phyloP scores from a whole-genome alignment of 805 yeast species.

The Blastobotrys chiropterorum region DNA sequence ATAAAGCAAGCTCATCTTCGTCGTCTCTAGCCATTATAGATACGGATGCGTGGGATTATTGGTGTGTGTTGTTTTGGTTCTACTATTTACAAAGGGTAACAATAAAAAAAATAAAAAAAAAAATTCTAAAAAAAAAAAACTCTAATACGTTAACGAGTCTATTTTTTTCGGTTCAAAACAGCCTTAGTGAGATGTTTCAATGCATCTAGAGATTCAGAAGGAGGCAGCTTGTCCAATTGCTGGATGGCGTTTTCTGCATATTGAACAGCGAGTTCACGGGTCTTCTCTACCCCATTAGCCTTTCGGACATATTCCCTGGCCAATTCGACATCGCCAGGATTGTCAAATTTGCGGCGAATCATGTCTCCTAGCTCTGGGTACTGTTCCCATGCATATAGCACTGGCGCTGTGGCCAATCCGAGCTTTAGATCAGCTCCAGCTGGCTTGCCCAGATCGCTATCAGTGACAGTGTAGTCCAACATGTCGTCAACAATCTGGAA shows the following conservation, averaged over 20 bases:
- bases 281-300: slow-evolving; percentile 69
- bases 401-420: slow-evolving; percentile 96
- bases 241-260: slow-evolving; percentile 71
- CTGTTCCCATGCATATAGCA: slow-evolving; percentile 87
- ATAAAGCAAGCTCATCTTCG: background rate
- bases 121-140: background rate
- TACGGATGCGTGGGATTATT: background rate
- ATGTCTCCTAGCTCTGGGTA: slow-evolving; percentile 78
- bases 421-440: slow-evolving; percentile 90
- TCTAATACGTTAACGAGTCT: slow-evolving; percentile 6
- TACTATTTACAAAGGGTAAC: background rate
- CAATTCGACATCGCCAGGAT: slow-evolving; percentile 77
- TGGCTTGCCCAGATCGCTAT: slow-evolving; percentile 84
- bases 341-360: slow-evolving; percentile 74
- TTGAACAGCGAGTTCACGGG: slow-evolving; percentile 66
- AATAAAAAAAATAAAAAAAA: background rate
- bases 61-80: background rate
- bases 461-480: slow-evolving; percentile 89
- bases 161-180: slow-evolving; percentile 75
- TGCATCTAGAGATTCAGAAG: slow-evolving; percentile 84
- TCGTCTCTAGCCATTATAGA: background rate
- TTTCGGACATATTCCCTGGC: slow-evolving; percentile 69
- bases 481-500: slow-evolving; percentile 96
- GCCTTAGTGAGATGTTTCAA: slow-evolving; percentile 78
- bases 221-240: slow-evolving; percentile 67